phyloP scores from a whole-genome alignment of 2,329 filamentous ascomycete species.

The Aspergillus uvarum region DNA sequence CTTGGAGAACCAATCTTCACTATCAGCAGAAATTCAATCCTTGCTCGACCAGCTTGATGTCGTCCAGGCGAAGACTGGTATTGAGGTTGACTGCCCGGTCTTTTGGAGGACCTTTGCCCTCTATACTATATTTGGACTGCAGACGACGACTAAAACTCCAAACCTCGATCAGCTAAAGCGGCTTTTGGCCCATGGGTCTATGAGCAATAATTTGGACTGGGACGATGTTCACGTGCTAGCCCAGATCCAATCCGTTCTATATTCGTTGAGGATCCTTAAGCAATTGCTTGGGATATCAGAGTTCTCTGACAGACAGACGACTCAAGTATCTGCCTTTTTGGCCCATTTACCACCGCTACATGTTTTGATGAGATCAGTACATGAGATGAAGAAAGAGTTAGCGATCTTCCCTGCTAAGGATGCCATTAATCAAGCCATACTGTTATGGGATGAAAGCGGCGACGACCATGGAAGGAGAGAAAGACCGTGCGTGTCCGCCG shows the following conservation, averaged over 20 bases:
- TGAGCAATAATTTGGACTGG: slow-evolving; percentile 51
- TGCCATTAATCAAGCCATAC: slow-evolving; percentile 9
- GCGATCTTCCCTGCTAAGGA: slow-evolving; percentile 9
- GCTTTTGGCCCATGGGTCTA: slow-evolving; percentile 32
- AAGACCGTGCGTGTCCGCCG: background rate
- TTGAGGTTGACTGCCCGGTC: slow-evolving; percentile 8
- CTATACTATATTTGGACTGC: slow-evolving; percentile 28
- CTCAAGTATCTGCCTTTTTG: slow-evolving; percentile 22
- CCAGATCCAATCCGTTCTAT: slow-evolving; percentile 60
- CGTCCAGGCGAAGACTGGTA: slow-evolving; percentile 16
- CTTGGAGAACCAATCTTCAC: slow-evolving; percentile 23
- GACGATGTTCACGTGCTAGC: slow-evolving; percentile 61
- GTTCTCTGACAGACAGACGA: slow-evolving; percentile 14
- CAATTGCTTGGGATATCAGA: slow-evolving; percentile 48
- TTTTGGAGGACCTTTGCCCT: slow-evolving; percentile 40
- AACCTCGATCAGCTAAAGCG: slow-evolving; percentile 21
- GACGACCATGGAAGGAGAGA: background rate
- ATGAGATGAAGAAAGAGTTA: slow-evolving; percentile 19
- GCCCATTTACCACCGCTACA: slow-evolving; percentile 29
- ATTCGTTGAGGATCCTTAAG: slow-evolving; percentile 62
- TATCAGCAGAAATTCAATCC: slow-evolving; percentile 16
- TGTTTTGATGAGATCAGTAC: slow-evolving; percentile 29
- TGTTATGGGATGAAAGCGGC: background rate
- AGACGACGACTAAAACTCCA: slow-evolving; percentile 14
- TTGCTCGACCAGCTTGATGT: slow-evolving; percentile 27